Base-by-base conservation (phyloP, 164 flowering plant species). In the Aristolochia fimbriata region DNA sequence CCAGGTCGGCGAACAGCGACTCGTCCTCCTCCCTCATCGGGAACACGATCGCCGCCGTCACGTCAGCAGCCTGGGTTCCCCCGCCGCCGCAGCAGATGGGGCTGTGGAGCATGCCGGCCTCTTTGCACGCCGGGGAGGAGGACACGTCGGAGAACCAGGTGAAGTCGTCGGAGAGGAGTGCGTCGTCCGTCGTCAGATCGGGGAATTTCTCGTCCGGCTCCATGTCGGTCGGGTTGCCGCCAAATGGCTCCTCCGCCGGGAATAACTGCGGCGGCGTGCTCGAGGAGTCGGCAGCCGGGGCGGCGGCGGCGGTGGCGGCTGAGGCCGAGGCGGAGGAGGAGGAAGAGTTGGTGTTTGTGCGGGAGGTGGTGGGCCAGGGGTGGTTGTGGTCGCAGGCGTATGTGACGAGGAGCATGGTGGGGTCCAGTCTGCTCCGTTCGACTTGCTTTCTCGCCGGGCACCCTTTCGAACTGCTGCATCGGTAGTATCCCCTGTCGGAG, bases 381-480 rank as follows among this genome's bases (percentile, higher is more conserved):
- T 91, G 98, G 75, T 88, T 86, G 79, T 91, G 98, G 6, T 91
- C 96, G 59, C 77, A 81, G 33, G 90, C 79, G 70, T 91, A 91
- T 12, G 98, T 91, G 47, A 91, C 77, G n/a, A 88, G 67, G 16
- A 91, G 71, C 89, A 81, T 79, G 31, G 81, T 76, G 48, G 98
- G 96, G 67, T 91, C 95, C 59, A 66, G 70, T 8, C 83, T 76
- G 78, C 86, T 87, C 21, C 98, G 59, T 75, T 91, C 98, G 0
- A 91, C 98, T 72, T 91, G 98, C 57, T 91, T 91, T 58, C 91
- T 80, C 1, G 96, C 98, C 16, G 98, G 98, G 56, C 98, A 91
- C 0, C 98, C 98, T 59, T 88, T 88, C 22, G 91, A 85, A 58
- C 92, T 87, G 61, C 97, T 90, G 57, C 95, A 87, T 50, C 92